Percentiles rank a stretch among this genome's conserved stretches.
Conservation (phyloP, 2,329 filamentous ascomycete species). For the Coniochaeta prunicola region DNA sequence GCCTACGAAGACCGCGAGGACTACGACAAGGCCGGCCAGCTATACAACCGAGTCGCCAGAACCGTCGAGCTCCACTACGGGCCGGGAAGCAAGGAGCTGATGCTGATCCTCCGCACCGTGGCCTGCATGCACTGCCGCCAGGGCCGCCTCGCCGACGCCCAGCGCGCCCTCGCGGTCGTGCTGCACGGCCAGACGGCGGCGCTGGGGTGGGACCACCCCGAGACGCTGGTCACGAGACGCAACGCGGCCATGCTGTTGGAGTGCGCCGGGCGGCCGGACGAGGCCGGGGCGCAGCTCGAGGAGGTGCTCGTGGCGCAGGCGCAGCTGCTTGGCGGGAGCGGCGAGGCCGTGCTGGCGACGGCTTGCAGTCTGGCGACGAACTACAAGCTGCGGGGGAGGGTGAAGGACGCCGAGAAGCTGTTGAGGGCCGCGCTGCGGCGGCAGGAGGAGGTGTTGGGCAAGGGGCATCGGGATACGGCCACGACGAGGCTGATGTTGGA, state of each 20-base stretch:
- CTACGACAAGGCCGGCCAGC: background rate
- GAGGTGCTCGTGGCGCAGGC: no score
- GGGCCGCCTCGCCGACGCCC: background rate
- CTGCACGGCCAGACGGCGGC: background rate
- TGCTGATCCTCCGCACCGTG: background rate
- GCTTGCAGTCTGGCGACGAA: no score
- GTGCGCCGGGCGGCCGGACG: no score
- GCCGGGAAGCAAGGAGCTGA: background rate
- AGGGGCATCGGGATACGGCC: no score
- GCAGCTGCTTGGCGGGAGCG: no score
- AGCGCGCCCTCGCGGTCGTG: background rate
- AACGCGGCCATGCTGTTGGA: background rate
- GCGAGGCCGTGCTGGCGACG: no score
- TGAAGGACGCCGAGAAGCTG: no score
- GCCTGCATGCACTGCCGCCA: background rate
- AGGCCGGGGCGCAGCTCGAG: no score
- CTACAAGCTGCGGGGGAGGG: no score
- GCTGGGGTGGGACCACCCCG: background rate
- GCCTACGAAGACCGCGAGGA: background rate
- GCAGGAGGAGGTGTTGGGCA: no score
- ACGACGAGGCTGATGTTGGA: no score
- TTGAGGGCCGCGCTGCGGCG: no score
- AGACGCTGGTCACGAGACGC: background rate
- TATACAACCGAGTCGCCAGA: background rate
- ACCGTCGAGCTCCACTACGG: background rate